Percentiles rank a stretch among this genome's conserved stretches.
These are phyloP conservation scores for Avena sativa DNA, from an alignment of 176 grass and related monocot genomes.

Conservation along the genomic window DNA sequence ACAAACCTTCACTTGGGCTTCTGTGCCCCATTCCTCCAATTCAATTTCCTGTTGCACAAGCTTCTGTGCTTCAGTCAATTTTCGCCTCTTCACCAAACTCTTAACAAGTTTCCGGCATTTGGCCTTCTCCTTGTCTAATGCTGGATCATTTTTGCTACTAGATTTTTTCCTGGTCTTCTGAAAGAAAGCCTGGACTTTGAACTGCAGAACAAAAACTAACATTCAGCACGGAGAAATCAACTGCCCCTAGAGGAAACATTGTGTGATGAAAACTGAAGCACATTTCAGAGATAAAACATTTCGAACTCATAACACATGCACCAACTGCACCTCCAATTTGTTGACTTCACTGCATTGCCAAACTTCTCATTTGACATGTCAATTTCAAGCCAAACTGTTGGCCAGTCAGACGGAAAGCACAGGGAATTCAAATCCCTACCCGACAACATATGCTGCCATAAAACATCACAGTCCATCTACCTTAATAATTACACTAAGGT, in stretches of 20 bases:
- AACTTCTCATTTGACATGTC: not conserved
- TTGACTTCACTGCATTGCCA: not conserved
- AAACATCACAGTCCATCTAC: not conserved
- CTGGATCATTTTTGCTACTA: constrained; percentile 52
- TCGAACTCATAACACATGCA: too few relatives aligned
- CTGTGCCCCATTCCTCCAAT: constrained; percentile 78
- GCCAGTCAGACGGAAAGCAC: constrained; percentile 20
- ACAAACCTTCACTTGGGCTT: constrained; percentile 87
- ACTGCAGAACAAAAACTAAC: constrained; percentile 54
- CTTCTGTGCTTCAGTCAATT: constrained; percentile 72
- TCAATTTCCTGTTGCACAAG: constrained; percentile 82
- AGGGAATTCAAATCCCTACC: not conserved
- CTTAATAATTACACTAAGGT: not conserved
- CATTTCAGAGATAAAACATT: too few relatives aligned
- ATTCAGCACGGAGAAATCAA: constrained; percentile 25
- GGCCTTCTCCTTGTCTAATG: constrained; percentile 59
- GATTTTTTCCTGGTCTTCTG: constrained; percentile 70
- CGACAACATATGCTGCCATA: not conserved
- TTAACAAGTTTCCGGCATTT: constrained; percentile 65
- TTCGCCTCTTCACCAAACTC: constrained; percentile 69
- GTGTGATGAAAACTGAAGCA: not conserved
- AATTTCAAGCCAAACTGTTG: not conserved
- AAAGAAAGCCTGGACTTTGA: constrained; percentile 83
- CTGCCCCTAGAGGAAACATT: not conserved
- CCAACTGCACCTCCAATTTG: not conserved